These are phyloP conservation scores for Plantago coronopus DNA, from an alignment of 305 asterid species.

Conservation along the genomic window DNA sequence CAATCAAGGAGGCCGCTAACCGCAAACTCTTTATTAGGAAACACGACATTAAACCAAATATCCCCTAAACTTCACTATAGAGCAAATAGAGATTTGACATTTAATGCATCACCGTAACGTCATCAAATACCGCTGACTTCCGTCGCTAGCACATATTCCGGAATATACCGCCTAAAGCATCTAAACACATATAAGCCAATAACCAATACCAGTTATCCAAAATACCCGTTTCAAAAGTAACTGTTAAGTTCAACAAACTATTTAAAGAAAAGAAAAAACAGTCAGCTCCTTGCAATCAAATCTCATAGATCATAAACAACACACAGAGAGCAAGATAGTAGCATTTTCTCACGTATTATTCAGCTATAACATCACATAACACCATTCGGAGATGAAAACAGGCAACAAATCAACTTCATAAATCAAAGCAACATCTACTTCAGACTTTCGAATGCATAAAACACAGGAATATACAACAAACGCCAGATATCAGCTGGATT, in stretches of 20 bases:
- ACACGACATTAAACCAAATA: not conserved
- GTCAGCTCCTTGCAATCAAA: not conserved
- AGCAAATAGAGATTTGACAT: constrained; percentile 20
- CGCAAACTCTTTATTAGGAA: not conserved
- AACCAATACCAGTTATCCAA: no score
- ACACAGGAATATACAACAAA: not conserved
- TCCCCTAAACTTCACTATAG: constrained; percentile 19
- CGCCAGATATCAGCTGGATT: constrained; percentile 1
- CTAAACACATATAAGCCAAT: constrained; percentile 8
- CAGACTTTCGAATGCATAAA: no score
- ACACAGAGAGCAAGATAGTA: no score
- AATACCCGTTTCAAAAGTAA: not conserved
- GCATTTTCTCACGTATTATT: not conserved
- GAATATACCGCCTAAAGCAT: constrained; percentile 36
- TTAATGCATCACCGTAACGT: constrained; percentile 14
- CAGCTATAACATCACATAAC: not conserved
- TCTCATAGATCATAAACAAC: no score
- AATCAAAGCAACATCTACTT: not conserved
- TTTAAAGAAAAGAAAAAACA: not conserved
- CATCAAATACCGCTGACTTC: constrained; percentile 26
- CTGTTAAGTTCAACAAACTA: constrained; percentile 23
- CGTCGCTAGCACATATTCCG: constrained; percentile 28
- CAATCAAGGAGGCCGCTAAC: constrained; percentile 3
- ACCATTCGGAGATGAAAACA: not conserved
- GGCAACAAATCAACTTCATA: not conserved